These are phyloP conservation scores for Arctostaphylos glauca DNA, from an alignment of 148 eudicot species.

Conservation along the genomic window DNA sequence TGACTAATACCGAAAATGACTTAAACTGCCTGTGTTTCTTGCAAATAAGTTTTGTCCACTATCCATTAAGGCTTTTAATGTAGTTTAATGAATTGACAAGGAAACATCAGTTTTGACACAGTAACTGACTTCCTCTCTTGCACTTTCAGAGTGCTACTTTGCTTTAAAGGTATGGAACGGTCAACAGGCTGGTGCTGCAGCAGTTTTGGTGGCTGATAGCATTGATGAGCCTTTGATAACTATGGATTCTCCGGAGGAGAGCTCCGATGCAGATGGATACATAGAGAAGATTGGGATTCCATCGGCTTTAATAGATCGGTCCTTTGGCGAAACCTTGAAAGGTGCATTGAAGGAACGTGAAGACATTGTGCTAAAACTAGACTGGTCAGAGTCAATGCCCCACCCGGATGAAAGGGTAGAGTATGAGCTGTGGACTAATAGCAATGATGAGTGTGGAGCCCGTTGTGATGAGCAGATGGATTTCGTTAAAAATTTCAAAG, in stretches of 20 bases:
- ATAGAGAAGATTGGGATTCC: constrained; percentile 74
- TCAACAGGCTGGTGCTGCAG: constrained; percentile 94
- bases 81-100: constrained; percentile 2
- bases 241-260: constrained; percentile 87
- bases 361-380: constrained; percentile 70
- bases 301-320: constrained; percentile 51
- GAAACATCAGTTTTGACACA: not conserved
- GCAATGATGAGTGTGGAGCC: constrained; percentile 92
- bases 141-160: constrained; percentile 70
- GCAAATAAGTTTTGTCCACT: not conserved
- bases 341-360: constrained; percentile 44
- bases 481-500: constrained; percentile 81
- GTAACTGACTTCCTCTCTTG: not conserved
- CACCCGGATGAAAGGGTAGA: constrained; percentile 89
- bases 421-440: constrained; percentile 93
- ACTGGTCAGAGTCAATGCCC: constrained; percentile 97
- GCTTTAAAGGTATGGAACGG: constrained; percentile 91
- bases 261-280: constrained; percentile 59
- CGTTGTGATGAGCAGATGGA: constrained; percentile 90
- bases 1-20: not conserved
- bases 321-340: constrained; percentile 64
- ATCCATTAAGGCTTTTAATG: not conserved
- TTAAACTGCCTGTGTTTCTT: not conserved
- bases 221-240: constrained; percentile 80
- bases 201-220: constrained; percentile 72